Evolutionary conservation across 2,329 filamentous ascomycete species (phyloP).

Genomic region (Aspergillus tamarii): DNA sequence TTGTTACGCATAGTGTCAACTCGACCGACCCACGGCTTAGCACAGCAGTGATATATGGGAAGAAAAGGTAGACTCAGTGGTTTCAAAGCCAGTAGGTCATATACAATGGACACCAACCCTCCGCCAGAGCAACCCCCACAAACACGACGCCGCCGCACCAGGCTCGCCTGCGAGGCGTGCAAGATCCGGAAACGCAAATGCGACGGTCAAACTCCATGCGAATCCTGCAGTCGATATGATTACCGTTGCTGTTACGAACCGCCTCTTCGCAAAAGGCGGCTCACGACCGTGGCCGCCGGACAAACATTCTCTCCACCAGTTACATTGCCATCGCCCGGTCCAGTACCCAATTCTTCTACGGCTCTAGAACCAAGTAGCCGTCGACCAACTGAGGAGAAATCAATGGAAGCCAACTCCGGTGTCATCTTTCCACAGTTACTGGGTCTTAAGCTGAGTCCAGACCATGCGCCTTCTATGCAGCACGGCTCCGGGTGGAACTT

Average conservation of each 20-base stretch:
- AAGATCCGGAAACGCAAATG: slow-evolving; percentile 11
- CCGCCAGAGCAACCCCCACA: not conserved
- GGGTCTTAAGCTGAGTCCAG: not conserved
- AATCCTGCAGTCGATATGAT: not conserved
- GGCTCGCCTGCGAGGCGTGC: slow-evolving; percentile 17
- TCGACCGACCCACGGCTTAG: not conserved
- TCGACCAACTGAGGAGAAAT: not conserved
- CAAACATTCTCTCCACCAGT: not conserved
- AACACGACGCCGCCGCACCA: not conserved
- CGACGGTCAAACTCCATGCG: slow-evolving; percentile 11
- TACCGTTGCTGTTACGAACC: not conserved
- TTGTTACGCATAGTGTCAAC: no score
- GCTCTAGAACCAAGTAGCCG: not conserved
- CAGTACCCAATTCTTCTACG: not conserved
- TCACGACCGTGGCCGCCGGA: not conserved
- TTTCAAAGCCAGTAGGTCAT: not conserved
- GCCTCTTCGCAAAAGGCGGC: not conserved
- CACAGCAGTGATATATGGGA: not conserved
- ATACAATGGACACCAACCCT: not conserved
- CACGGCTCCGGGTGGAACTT: slow-evolving; percentile 12
- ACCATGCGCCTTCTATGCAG: not conserved
- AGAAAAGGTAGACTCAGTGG: not conserved
- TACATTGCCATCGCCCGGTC: not conserved
- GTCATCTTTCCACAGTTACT: slow-evolving; percentile 1
- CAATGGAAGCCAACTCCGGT: slow-evolving; percentile 5